These are phyloP conservation scores for Quambalaria eucalypti DNA, from an alignment of 1,284 basidiomycete species.

Conservation along the genomic window DNA sequence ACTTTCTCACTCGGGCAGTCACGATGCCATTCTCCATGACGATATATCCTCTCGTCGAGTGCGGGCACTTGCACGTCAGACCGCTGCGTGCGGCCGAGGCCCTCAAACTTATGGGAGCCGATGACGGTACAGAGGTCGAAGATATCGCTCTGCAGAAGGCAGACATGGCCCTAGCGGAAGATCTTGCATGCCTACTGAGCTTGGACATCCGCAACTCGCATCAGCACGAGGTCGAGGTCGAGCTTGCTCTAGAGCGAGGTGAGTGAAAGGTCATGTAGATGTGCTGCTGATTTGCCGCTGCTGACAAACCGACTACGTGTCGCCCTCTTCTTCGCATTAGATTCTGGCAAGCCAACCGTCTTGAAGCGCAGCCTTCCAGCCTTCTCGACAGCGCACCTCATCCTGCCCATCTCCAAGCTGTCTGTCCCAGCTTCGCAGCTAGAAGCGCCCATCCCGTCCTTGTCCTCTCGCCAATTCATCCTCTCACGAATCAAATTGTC, in stretches of 20 bases:
- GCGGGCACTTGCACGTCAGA: conserved; percentile 41
- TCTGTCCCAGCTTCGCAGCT: conserved; percentile 57
- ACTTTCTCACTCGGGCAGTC: conserved; percentile 72
- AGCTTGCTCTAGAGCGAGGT: conserved; percentile 57
- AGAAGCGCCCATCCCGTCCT: conserved; percentile 65
- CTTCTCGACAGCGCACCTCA: conserved; percentile 53
- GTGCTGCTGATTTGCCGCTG: too few species aligned
- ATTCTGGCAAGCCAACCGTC: neutral
- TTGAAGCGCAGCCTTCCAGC: neutral
- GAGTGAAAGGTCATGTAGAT: conserved; percentile 5
- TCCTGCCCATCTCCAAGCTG: conserved; percentile 68
- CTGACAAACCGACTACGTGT: too few species aligned
- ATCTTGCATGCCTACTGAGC: conserved; percentile 71
- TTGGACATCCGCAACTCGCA: conserved; percentile 81
- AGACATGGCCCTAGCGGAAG: conserved; percentile 39
- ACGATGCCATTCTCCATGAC: conserved; percentile 77
- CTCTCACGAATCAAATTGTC: conserved; percentile 65
- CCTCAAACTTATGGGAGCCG: too few species aligned
- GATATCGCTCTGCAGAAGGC: conserved; percentile 1
- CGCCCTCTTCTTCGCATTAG: too few species aligned
- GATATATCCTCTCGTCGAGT: conserved; percentile 85
- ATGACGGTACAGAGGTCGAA: conserved; percentile 16
- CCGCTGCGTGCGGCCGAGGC: too few species aligned
- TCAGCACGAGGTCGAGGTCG: conserved; percentile 76
- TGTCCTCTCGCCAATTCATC: conserved; percentile 77